Evolutionary conservation across 75 land plant genomes (phyloP).

Genomic region (Azolla pinnata): DNA sequence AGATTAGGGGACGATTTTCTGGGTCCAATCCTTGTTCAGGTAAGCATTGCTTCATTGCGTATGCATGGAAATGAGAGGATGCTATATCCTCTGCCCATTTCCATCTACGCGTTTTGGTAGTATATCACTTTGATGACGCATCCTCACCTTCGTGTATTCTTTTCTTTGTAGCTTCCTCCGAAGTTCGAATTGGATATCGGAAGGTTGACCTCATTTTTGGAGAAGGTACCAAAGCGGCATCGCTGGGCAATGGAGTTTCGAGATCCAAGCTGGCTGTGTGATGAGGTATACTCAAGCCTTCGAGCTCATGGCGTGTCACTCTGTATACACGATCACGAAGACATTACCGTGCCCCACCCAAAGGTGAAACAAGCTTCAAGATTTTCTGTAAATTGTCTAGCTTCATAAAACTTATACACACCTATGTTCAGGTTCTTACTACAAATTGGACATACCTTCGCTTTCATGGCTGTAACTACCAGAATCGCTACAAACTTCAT

Average conservation of each 20-base stretch:
- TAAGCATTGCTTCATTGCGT: not conserved
- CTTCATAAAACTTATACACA: too few species aligned
- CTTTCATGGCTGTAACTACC: conserved; percentile 26
- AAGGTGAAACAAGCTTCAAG: too few species aligned
- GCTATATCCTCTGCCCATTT: not conserved
- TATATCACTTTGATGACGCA: too few species aligned
- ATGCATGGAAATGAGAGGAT: not conserved
- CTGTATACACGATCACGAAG: conserved; percentile 28
- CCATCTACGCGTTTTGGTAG: too few species aligned
- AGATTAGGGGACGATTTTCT: conserved; percentile 7
- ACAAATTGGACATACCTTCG: conserved; percentile 27
- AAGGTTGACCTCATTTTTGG: conserved; percentile 14
- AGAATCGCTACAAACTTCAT: conserved; percentile 12
- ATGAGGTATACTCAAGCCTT: conserved; percentile 22
- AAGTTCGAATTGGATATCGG: conserved; percentile 26
- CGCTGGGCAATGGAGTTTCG: conserved; percentile 31
- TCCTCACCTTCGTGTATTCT: conserved; percentile 4
- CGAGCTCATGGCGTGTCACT: conserved; percentile 15
- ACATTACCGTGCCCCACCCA: conserved; percentile 18
- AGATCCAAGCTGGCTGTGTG: conserved; percentile 28
- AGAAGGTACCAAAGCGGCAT: conserved; percentile 13
- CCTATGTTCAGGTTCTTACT: conserved; percentile 17
- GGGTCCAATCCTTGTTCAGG: conserved; percentile 36
- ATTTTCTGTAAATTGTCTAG: too few species aligned
- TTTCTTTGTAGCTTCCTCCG: conserved; percentile 30